These are phyloP conservation scores for Rhynchosporium agropyri DNA, from an alignment of 2,329 filamentous ascomycete genomes.

Conservation along the genomic window DNA sequence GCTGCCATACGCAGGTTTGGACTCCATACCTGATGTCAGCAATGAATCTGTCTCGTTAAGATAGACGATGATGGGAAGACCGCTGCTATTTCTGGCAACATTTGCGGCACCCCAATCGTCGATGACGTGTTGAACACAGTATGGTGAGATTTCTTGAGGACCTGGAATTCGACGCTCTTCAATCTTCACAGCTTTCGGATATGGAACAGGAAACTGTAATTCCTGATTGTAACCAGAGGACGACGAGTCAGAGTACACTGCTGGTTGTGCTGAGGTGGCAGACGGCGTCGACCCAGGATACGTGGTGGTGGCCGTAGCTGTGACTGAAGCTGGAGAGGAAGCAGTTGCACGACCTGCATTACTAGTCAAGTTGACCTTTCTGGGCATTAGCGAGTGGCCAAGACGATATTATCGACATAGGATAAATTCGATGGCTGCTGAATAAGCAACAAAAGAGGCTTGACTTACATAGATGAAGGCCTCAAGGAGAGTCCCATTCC, in stretches of 20 bases:
- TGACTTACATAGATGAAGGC: conserved; percentile 62
- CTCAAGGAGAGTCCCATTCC: conserved; percentile 68
- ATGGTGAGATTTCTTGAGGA: conserved; percentile 49
- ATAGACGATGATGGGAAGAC: conserved; percentile 34
- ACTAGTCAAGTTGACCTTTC: conserved; percentile 42
- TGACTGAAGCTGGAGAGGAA: conserved; percentile 15
- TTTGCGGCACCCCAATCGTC: conserved; percentile 50
- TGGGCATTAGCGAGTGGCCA: not conserved
- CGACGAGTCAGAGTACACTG: conserved; percentile 4
- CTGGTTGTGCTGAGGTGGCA: conserved; percentile 35
- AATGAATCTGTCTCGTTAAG: conserved; percentile 39
- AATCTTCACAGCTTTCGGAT: conserved; percentile 65
- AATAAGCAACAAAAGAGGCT: not conserved
- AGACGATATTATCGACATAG: not conserved
- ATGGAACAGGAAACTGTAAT: conserved; percentile 42
- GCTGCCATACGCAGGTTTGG: conserved; percentile 19
- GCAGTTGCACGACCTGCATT: conserved; percentile 38
- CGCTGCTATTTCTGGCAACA: conserved; percentile 33
- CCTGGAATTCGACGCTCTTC: conserved; percentile 58
- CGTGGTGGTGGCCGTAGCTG: conserved; percentile 11
- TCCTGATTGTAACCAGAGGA: conserved; percentile 32
- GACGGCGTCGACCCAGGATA: conserved; percentile 31
- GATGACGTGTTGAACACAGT: conserved; percentile 67
- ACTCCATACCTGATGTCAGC: conserved; percentile 22
- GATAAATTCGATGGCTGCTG: not conserved